Conservation (phyloP, 108 stramenopile species). For the Conticribra weissflogii region DNA sequence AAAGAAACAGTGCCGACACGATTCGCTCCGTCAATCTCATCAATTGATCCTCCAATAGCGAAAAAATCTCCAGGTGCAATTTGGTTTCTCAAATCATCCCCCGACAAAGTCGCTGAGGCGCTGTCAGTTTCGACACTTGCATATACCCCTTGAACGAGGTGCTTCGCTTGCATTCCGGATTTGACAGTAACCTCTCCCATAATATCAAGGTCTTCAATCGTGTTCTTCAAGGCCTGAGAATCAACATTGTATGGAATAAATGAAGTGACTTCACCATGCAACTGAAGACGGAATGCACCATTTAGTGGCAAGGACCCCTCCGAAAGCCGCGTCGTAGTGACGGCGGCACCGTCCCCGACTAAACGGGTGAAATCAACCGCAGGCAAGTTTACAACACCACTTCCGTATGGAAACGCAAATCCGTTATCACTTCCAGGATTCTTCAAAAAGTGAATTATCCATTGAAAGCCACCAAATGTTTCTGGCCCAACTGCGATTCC, state of each 20-base stretch:
- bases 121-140: slow-evolving; percentile 55
- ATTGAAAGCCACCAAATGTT: slow-evolving; percentile 74
- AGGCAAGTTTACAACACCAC: slow-evolving; percentile 73
- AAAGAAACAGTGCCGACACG: slow-evolving; percentile 33
- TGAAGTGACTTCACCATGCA: slow-evolving; percentile 53
- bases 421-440: slow-evolving; percentile 72
- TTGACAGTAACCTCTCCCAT: slow-evolving; percentile 62
- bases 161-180: slow-evolving; percentile 31
- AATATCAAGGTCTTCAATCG: slow-evolving; percentile 59
- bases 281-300: slow-evolving; percentile 25
- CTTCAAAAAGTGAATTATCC: slow-evolving; percentile 72
- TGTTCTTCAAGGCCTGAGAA: slow-evolving; percentile 45
- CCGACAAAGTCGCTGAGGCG: slow-evolving; percentile 32
- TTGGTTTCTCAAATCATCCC: slow-evolving; percentile 57
- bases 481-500: slow-evolving; percentile 55
- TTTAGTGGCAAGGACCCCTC: slow-evolving; percentile 52
- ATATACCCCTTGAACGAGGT: slow-evolving; percentile 54
- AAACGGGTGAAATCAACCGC: slow-evolving; percentile 44
- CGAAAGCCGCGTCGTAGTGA: slow-evolving; percentile 36
- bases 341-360: slow-evolving; percentile 50
- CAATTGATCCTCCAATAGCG: slow-evolving; percentile 52
- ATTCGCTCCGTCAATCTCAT: slow-evolving; percentile 62
- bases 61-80: slow-evolving; percentile 67
- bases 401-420: slow-evolving; percentile 78
- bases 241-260: slow-evolving; percentile 55